phyloP scores from a whole-genome alignment of 2,329 filamentous ascomycete species.

The Zymoseptoria brevis region DNA sequence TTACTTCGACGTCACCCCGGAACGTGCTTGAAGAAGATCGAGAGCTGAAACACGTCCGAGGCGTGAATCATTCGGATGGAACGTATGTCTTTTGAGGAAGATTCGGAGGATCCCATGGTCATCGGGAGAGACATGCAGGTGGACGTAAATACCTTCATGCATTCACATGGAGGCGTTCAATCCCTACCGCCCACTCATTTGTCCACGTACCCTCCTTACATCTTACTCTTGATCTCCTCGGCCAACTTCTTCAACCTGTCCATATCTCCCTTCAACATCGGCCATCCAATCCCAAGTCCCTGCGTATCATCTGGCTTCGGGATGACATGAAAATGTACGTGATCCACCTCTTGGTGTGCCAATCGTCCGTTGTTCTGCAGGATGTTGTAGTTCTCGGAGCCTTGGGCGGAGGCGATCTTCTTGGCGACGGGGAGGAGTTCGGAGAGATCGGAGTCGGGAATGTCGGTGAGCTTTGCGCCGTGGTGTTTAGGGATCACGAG shows the following conservation, averaged over 20 bases:
- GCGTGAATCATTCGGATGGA: no score
- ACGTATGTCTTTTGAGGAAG: no score
- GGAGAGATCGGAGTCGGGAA: constrained; percentile 76
- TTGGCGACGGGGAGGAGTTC: constrained; percentile 86
- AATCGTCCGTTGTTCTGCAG: constrained; percentile 91
- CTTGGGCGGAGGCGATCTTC: constrained; percentile 71
- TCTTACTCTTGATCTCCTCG: constrained; percentile 83
- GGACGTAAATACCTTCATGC: no score
- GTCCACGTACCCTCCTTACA: constrained; percentile 42
- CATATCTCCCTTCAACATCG: constrained; percentile 67
- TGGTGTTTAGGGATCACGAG: constrained; percentile 95
- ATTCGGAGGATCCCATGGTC: no score
- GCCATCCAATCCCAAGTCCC: constrained; percentile 76
- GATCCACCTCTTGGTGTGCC: constrained; percentile 87
- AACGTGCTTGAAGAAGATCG: no score
- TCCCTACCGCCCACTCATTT: not conserved
- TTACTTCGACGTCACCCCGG: no score
- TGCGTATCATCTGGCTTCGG: constrained; percentile 83
- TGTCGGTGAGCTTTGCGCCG: constrained; percentile 82
- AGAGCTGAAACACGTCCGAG: no score
- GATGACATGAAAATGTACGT: constrained; percentile 91
- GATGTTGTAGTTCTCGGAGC: constrained; percentile 78
- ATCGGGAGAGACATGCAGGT: no score
- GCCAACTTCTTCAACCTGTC: constrained; percentile 69
- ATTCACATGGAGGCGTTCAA: no score